Evolutionary conservation across 1,284 basidiomycete genomes (phyloP).

Genomic region (Heliocybe sulcata): DNA sequence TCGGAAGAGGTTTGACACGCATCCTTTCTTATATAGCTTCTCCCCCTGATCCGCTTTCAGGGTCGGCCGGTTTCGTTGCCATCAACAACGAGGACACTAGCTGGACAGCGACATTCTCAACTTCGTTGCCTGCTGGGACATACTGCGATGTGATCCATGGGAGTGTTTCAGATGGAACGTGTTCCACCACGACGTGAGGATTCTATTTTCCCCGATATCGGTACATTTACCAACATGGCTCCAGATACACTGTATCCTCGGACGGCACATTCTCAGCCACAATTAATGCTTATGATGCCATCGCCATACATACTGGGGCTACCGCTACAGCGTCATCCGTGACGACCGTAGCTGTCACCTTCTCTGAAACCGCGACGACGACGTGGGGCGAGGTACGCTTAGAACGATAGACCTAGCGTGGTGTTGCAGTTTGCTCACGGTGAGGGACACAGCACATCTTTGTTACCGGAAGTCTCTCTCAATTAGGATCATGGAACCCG

Average conservation of each 20-base stretch:
- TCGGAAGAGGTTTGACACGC: slow-evolving; percentile 40
- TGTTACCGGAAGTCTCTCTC: slow-evolving; percentile 45
- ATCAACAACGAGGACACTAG: slow-evolving; percentile 54
- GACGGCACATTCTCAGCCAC: slow-evolving; percentile 45
- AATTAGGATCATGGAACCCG: slow-evolving; percentile 46
- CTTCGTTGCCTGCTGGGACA: slow-evolving; percentile 44
- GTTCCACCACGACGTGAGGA: slow-evolving; percentile 44
- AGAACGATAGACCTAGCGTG: slow-evolving; percentile 7
- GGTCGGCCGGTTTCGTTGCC: slow-evolving; percentile 48
- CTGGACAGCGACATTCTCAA: slow-evolving; percentile 50
- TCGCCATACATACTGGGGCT: slow-evolving; percentile 52
- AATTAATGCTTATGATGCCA: slow-evolving; percentile 43
- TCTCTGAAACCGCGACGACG: slow-evolving; percentile 48
- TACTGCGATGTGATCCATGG: slow-evolving; percentile 64
- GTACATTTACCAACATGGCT: background rate
- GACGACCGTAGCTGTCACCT: slow-evolving; percentile 33
- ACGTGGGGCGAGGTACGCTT: slow-evolving; percentile 43
- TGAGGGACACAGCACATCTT: slow-evolving; percentile 41
- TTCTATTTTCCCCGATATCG: background rate
- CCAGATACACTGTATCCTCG: slow-evolving; percentile 39
- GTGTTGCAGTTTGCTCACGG: background rate
- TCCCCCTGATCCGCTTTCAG: slow-evolving; percentile 18
- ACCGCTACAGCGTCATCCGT: slow-evolving; percentile 10
- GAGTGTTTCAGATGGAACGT: slow-evolving; percentile 26
- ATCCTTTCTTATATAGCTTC: background rate